Conservation (phyloP, 1,139 yeast species). For the Geotrichum histeridarum region DNA sequence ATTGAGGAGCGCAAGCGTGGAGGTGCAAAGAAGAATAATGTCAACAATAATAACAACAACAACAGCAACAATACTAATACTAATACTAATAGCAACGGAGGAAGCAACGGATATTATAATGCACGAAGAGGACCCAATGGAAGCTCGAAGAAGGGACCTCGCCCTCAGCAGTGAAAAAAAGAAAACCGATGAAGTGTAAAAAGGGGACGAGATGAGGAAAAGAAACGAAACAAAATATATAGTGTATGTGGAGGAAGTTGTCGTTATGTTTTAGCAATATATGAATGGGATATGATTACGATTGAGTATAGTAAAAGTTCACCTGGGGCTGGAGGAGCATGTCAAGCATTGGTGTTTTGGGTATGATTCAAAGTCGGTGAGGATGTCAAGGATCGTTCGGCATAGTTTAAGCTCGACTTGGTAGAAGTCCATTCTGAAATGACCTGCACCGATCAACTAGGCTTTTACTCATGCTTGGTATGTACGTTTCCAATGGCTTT, state of each 20-base stretch:
- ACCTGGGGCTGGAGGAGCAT: too few species aligned
- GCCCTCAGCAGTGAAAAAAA: constrained; percentile 1
- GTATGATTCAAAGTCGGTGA: too few species aligned
- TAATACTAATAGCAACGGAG: neutral
- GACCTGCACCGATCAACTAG: too few species aligned
- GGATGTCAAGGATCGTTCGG: too few species aligned
- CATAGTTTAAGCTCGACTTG: too few species aligned
- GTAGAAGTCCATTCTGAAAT: too few species aligned
- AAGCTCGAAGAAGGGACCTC: constrained; percentile 2
- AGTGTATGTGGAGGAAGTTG: neutral
- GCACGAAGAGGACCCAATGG: constrained; percentile 7
- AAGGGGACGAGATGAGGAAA: neutral
- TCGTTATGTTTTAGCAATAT: too few species aligned
- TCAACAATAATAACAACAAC: neutral
- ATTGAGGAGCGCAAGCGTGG: constrained; percentile 16
- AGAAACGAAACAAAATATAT: neutral
- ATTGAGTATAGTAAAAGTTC: too few species aligned
- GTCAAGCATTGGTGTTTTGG: too few species aligned
- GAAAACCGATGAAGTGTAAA: neutral
- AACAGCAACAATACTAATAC: neutral
- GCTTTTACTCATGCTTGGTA: too few species aligned
- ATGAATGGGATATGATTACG: too few species aligned
- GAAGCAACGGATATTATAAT: constrained; percentile 3
- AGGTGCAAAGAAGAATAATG: constrained; percentile 11
- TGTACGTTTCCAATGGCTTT: too few species aligned